Evolutionary conservation across 192 early-diverging fungal species (phyloP), one percentile per base, ranked within the genome.

Genomic region (Coemansia sp.): DNA sequence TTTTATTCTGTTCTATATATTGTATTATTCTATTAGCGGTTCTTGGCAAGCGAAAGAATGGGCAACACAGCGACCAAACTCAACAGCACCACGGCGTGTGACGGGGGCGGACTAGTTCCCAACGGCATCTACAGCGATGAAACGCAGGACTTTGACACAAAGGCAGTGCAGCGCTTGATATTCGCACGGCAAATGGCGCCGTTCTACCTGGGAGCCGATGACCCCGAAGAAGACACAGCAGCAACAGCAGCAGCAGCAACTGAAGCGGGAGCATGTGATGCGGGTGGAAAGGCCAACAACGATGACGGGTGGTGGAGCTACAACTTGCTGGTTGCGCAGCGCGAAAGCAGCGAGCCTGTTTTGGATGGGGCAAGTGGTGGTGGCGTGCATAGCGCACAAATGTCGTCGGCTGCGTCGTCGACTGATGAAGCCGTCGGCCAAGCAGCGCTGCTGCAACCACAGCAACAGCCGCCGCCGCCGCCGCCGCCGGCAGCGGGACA

Each of bases 121-220:
- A 87, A 87, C 73, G 90, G 89, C 9, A 84, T 93, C 7, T 93
- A 93, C 71, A 61, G 83, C 0, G 83, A 77, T 17, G 81, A 83
- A 8, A 81, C 88, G 9, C 92, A 92, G 65, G 93, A 97, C 72
- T 97, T 87, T 73, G 91, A 96, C 75, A 70, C 70, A 25, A 76
- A 88, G 38, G 85, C 87, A 37, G 88, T 97, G 13, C 86, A 88
- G 53, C 77, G 86, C 9, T 71, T 95, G 61, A 96, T 97, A 61
- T 67, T 86, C 5, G 86, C 87, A 6, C 84, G 92, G 10, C 87
- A 87, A 56, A 64, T 97, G 55, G 87, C 92, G 14, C 95, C 95
- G 13, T 97, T 97, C 67, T 97, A 97, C 79, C 85, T 85, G 57
- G 95, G 95, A 46, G 75, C 89, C 8, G 83, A 89, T 43, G 89